Evolutionary conservation across 106 monocot genomes (phyloP).

Genomic region (Platanthera zijinensis): DNA sequence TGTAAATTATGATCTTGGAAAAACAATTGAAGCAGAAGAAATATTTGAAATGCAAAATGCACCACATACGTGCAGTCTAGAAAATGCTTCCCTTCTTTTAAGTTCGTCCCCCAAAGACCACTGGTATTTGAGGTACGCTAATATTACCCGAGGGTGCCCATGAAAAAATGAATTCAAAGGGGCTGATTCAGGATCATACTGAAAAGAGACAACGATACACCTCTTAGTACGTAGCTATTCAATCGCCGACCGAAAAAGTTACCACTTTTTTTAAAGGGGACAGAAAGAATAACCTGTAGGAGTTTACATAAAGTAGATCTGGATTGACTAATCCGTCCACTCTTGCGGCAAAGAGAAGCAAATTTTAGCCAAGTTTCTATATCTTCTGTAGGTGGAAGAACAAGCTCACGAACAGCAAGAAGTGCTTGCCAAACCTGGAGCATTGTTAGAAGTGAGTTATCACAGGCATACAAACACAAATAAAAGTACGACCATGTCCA

Average conservation of each 20-base stretch:
- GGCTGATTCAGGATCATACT: conserved; percentile 83
- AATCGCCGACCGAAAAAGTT: not conserved
- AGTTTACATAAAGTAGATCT: conserved; percentile 91
- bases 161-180: conserved; percentile 38
- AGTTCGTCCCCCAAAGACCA: conserved; percentile 93
- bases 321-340: conserved; percentile 88
- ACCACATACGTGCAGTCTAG: conserved; percentile 58
- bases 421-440: conserved; percentile 95
- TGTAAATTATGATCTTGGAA: conserved; percentile 3
- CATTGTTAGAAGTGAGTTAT: not conserved
- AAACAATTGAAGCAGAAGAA: conserved; percentile 9
- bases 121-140: conserved; percentile 90
- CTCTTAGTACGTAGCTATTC: not conserved
- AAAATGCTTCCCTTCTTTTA: conserved; percentile 75
- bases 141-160: conserved; percentile 78
- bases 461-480: not conserved
- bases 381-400: conserved; percentile 92
- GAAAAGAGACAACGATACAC: conserved; percentile 8
- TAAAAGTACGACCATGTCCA: not conserved
- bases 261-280: not conserved
- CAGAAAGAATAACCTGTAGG: conserved; percentile 52
- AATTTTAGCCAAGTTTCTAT: conserved; percentile 98
- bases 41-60: not conserved
- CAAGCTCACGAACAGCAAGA: conserved; percentile 83
- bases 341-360: conserved; percentile 94